Base-by-base conservation (phyloP, 257 asterid species). In the Ligustrum vulgare region DNA sequence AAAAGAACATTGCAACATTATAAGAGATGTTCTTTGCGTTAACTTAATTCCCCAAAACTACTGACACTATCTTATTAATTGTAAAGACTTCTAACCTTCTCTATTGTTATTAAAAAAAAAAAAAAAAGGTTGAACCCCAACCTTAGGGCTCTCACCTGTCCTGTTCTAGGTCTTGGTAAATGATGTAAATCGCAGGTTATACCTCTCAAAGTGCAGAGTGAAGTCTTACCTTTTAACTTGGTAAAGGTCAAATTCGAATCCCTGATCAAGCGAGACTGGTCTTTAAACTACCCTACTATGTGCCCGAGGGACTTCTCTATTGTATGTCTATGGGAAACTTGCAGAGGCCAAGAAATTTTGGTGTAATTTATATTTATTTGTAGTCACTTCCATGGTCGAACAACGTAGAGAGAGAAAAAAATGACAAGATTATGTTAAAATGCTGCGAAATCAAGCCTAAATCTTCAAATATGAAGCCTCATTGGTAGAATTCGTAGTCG, bases 401-500 rank as follows among this genome's bases (percentile, higher is more conserved):
- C 4, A 15, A 20, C 64, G 1, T 22, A 56, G 22, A 11, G 5
- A 74, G 43, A 65, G 25, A 41, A 60, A 35, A 25, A 0, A 25
- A 60, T 25, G n/a, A 60, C 6, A 8, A 20, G 9, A 10, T 11
- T 3, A 6, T 4, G 9, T 10, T 60, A 23, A 60, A 23, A 60
- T 60, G 35, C 64, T 20, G 28, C 3, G 34, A 60, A 60, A 8
- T 25, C 2, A 16, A 60, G 18, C 67, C 67, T 60, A 11, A 0
- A 56, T 37, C 4, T 49, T 15, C 25, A 6, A 28, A 70, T 23
- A 28, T 64, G 62, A 22, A 65, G 7, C 69, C 71, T 75, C 72
- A 87, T 68, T 89, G 94, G 84, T 87, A 89, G 81, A 87, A 89
- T 37, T 72, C 77, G 80, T 87, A 85, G n/a, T 66, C 74, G 66